Evolutionary conservation across 2,329 filamentous ascomycete genomes (phyloP), one percentile per base, ranked within the genome.

Genomic region (Arthrocladium fulminans): DNA sequence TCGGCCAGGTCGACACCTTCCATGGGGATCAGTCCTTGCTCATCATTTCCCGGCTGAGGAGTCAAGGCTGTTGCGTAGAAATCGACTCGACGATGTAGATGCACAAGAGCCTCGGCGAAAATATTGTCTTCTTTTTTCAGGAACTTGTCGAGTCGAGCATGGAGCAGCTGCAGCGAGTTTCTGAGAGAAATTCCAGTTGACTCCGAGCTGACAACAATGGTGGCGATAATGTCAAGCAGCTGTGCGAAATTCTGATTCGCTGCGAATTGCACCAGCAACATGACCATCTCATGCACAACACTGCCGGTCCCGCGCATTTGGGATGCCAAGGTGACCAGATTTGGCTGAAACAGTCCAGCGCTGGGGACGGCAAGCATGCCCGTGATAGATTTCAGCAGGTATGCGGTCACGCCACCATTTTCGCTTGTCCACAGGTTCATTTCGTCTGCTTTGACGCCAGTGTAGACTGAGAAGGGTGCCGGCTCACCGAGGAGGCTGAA

Each of bases 391-490:
- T 49, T 41, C 17, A 51, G 51, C 12, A 58, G 46, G 3, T 40
- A 30, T 3, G 43, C 19, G 10, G 13, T 29, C 23, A 42, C 24
- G 20, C 27, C 49, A 17, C 38, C 45, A 22, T 39, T 20, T 9
- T 22, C 35, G 2, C 48, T 65, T 2, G 19, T 42, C 42, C 27
- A 44, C 13, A 17, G 3, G 12, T 19, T 37, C 20, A 45, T 59
- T 1, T 67, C 60, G 7, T 67, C 75, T 34, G 22, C 34, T 29
- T 19, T 27, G 69, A 61, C 20, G 70, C 67, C 3, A 65, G 64
- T 2, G 69, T 70, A 74, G 75, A 80, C 35, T 67, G 65, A 35
- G 77, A 72, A 3, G 79, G 57, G 54, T 80, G 76, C 2, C 66
- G 65, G 47, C 68, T 65, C 29, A 67, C 66, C 34, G 67, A 66